Evolutionary conservation across 176 grass and related monocot genomes (phyloP), one percentile per base, ranked within the genome.

Genomic region (Avena insularis): DNA sequence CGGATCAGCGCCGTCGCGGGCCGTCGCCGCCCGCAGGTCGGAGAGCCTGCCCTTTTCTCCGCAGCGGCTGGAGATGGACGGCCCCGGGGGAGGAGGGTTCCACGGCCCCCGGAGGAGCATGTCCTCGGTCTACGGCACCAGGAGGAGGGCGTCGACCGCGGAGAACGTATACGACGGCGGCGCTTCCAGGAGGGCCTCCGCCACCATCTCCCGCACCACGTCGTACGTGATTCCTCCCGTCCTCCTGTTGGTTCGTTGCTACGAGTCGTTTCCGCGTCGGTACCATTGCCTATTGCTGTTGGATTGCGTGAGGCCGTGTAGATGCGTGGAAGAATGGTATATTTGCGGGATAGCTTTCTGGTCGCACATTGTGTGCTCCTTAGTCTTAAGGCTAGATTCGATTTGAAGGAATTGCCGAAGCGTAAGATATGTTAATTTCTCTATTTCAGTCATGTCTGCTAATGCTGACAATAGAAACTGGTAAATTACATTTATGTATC

Each of bases 31-130:
- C 51, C 63, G 80, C 87, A 48, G 77, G 67, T 71, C 75, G 77
- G 86, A 84, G 82, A 59, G 57, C 79, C 56, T 15, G 19, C 55
- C 58, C 25, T 8, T 13, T 67, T 66, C 45, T 49, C 58, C 62
- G 51, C 83, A 80, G 80, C 72, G 88, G 66, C 20, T 75, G 71
- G 88, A 87, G 90, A 94, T 94, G 92, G 88, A 90, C 85, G 85
- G 89, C 89, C 70, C 81, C 78, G 87, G 84, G 35, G 89, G 83
- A n/a, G 91, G 89, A 56, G 89, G 80, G 36, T 48, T 60, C 5
- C 81, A 79, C 79, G 36, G 70, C 84, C 51, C 92, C 23, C 84
- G 88, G 87, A 85, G 85, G 71, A 96, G 79, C 83, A 50, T 89
- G 11, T 69, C 86, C 53, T 90, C 91, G 33, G 70, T 80, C 71